phyloP scores from a whole-genome alignment of 2,329 filamentous ascomycete species.

The Colletotrichum sp. region DNA sequence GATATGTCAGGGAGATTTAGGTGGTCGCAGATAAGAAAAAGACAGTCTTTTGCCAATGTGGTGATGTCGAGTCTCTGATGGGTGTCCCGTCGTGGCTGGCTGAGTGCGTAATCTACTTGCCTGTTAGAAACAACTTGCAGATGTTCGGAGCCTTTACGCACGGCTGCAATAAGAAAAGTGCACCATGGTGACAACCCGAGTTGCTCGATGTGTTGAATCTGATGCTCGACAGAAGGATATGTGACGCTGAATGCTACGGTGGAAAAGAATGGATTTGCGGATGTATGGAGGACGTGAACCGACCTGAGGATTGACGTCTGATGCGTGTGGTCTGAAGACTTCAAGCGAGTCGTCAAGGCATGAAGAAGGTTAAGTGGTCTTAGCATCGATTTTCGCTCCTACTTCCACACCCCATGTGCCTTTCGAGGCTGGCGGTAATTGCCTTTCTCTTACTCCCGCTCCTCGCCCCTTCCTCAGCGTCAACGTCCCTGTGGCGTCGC shows the following conservation, averaged over 20 bases:
- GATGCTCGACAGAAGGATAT: not conserved
- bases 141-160: not conserved
- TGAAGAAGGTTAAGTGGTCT: not conserved
- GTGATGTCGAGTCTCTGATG: not conserved
- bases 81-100: not conserved
- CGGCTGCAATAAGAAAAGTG: not conserved
- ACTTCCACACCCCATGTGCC: not conserved
- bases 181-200: not conserved
- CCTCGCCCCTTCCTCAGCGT: not conserved
- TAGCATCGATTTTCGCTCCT: not conserved
- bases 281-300: not conserved
- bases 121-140: not conserved
- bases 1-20: not conserved
- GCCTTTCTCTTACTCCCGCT: not conserved
- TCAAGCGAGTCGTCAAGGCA: not conserved
- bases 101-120: not conserved
- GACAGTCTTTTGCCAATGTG: not conserved
- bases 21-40: not conserved
- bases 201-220: not conserved
- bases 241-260: not conserved
- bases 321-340: not conserved
- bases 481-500: not conserved
- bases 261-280: not conserved
- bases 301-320: not conserved
- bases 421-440: not conserved